phyloP scores from a whole-genome alignment of 1,284 basidiomycete species.

The Fomitopsis palustris region DNA sequence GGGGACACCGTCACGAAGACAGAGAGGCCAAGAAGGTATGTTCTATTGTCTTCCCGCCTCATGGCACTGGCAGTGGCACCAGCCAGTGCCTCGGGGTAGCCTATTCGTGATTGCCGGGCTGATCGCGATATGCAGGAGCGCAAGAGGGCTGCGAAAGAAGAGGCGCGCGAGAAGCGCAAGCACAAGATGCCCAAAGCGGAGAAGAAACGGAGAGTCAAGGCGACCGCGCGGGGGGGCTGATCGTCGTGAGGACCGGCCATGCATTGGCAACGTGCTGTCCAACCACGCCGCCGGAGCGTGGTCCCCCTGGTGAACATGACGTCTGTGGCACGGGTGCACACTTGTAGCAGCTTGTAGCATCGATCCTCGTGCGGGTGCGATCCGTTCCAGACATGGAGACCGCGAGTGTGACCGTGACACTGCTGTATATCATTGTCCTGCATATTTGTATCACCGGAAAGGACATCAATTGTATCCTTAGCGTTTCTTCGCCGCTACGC shows the following conservation, averaged over 20 bases:
- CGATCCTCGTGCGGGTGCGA: not conserved
- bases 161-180: conserved; percentile 84
- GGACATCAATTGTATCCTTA: not conserved
- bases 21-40: conserved; percentile 86
- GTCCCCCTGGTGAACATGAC: not conserved
- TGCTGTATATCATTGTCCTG: not conserved
- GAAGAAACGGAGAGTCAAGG: conserved; percentile 84
- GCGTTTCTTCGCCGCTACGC: not conserved
- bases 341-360: not conserved
- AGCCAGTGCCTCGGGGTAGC: not conserved
- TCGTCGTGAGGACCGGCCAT: not conserved
- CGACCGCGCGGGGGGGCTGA: conserved; percentile 29
- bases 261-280: not conserved
- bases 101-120: not conserved
- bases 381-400: not conserved
- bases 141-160: conserved; percentile 85
- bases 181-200: conserved; percentile 93
- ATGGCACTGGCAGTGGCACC: conserved; percentile 4
- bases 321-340: not conserved
- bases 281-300: not conserved
- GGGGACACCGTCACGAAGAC: conserved; percentile 90
- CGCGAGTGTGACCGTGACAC: not conserved
- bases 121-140: conserved; percentile 57
- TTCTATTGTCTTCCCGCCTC: conserved; percentile 8
- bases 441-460: not conserved